Conservation (phyloP, 1,139 yeast species). For the Kodamaea alishanica region DNA sequence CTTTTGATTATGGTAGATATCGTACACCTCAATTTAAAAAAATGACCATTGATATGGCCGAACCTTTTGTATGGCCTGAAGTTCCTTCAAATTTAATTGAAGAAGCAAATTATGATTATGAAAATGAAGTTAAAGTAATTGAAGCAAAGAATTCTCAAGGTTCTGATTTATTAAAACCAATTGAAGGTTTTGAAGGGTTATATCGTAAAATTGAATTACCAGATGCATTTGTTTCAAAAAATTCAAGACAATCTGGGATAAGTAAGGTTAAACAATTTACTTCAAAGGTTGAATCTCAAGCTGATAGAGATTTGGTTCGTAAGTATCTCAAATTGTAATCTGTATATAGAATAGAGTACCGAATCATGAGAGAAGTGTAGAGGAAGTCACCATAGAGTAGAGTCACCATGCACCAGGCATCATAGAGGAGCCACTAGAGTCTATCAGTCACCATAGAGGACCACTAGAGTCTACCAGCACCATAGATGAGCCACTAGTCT, state of each 20-base stretch:
- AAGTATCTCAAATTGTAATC: slow-evolving; percentile 19
- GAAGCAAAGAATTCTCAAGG: slow-evolving; percentile 43
- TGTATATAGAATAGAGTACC: not conserved
- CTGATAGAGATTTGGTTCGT: slow-evolving; percentile 32
- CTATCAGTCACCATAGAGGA: too few species aligned
- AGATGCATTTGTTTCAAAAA: slow-evolving; percentile 64
- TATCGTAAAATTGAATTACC: slow-evolving; percentile 70
- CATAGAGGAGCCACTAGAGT: too few species aligned
- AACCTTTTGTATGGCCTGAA: slow-evolving; percentile 93
- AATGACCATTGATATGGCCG: slow-evolving; percentile 92
- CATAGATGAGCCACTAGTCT: too few species aligned
- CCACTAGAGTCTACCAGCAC: too few species aligned
- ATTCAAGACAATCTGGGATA: slow-evolving; percentile 40
- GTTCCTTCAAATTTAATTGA: slow-evolving; percentile 36
- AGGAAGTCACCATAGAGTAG: too few species aligned
- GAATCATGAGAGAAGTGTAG: too few species aligned
- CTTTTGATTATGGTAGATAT: slow-evolving; percentile 64
- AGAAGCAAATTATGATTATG: slow-evolving; percentile 20
- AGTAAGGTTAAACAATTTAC: slow-evolving; percentile 31
- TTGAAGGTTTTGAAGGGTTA: slow-evolving; percentile 73
- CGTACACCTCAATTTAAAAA: slow-evolving; percentile 82
- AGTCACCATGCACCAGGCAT: too few species aligned
- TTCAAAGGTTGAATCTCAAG: slow-evolving; percentile 21
- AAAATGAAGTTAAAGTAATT: slow-evolving; percentile 28
- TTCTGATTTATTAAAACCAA: slow-evolving; percentile 66